Evolutionary conservation across 306 rosid genomes (phyloP), one percentile per base, ranked within the genome.

Genomic region (Pterocarpus macrocarpus): DNA sequence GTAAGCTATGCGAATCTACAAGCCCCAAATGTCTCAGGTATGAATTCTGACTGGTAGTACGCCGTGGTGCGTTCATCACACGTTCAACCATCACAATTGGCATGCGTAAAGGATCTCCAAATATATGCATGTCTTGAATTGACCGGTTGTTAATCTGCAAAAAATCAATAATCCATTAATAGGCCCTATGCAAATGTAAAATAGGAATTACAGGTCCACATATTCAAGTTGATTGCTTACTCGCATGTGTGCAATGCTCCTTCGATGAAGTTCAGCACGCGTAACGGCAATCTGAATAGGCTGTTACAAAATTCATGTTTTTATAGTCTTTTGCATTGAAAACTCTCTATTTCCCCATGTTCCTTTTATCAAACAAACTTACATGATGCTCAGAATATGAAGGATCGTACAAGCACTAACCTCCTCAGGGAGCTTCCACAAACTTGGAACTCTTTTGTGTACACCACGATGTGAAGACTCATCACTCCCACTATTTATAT

Each of bases 41-140:
- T 76, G 97, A 88, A 88, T 80, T 86, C 16, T 87, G 93, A 88
- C 94, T 93, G 73, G 69, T 79, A 73, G 90, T 75, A 73, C 90
- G 97, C 17, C 90, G 87, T 2, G 94, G 97, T 67, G 92, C 92
- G 87, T 90, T 95, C 88, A 88, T 52, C 71, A 95, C 97, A 65
- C 91, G 95, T 79, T 95, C 99, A 77, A 93, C 92, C 66, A 91
- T 90, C 77, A 95, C 90, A 84, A 95, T 81, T 65, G 99, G 99
- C 64, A 80, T 86, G 43, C 82, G 86, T 38, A 94, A 86, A 74
- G 94, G 94, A 87, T 93, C 92, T 78, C 90, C 95, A 80, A 91
- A 95, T 80, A 95, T 88, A 70, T 91, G 92, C 95, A 95, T 82
- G 87, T 95, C 99, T 91, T 95, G 99, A 78, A 93, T 87, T 80